Evolutionary conservation across 2,329 filamentous ascomycete species (phyloP), one percentile per base, ranked within the genome.

Genomic region (Botrytis porri): DNA sequence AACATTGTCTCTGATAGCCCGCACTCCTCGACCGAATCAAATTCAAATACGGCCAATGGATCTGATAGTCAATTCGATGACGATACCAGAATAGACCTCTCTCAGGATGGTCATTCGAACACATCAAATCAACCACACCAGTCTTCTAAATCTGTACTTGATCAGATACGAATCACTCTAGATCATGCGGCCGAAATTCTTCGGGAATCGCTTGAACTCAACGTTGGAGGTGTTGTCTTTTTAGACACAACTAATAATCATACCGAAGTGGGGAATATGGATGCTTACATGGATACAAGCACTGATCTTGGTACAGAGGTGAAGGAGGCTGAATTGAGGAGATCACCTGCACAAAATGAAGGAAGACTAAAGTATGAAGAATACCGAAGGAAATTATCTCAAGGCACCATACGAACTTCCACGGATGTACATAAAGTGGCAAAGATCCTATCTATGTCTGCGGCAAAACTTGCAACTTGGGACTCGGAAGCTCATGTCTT

Each of bases 171-270:
- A 32, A 43, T 74, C 5, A 76, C 78, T 22, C 75, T 80, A 14
- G 76, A 80, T 64, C 73, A 77, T 54, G 79, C 78, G 18, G 79
- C 79, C 12, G 72, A 77, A 22, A 78, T 79, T 35, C 73, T 80
- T 35, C 75, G 76, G 45, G 77, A 79, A 61, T 79, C 77, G 64
- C 71, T 80, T 4, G 79, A 80, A 71, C 70, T 80, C 25, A 75
- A 66, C 10, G 75, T 74, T 63, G 79, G 79, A 16, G 79, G 79
- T 6, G 77, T 80, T 48, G 76, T 78, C 3, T 80, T 80, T 61
- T 72, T 80, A 20, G 79, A 80, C 64, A 76, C 77, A 16, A 72
- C 78, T n/a, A 65, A 76, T 41, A 75, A 76, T 1, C 76, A 77
- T 51, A 74, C 73, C 10, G 75, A 76, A 29, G 69, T 62, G 59